These are phyloP conservation scores for Vitis hybrid DNA, from an alignment of 177 flowering plant genomes.

Conservation along the genomic window DNA sequence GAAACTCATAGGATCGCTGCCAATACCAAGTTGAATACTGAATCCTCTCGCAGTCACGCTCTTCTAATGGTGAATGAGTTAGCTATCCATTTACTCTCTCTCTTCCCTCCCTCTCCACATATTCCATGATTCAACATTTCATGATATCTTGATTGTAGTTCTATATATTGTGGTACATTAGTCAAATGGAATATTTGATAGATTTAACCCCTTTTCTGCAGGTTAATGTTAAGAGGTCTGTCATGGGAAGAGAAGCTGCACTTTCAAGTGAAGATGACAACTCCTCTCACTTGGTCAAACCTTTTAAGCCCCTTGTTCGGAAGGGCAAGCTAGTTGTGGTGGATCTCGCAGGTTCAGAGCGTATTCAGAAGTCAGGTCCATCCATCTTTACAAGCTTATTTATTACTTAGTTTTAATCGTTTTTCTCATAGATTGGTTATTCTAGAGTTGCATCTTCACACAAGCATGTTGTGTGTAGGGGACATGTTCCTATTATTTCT, in stretches of 20 bases:
- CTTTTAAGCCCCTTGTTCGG: slow-evolving; percentile 72
- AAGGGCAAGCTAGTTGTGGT: slow-evolving; percentile 90
- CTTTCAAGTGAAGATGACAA: slow-evolving; percentile 58
- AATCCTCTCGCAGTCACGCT: slow-evolving; percentile 99
- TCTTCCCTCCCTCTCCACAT: not conserved
- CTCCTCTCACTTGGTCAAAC: slow-evolving; percentile 45
- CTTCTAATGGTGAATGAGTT: slow-evolving; percentile 69
- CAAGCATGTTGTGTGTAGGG: not conserved
- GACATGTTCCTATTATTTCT: too few relatives aligned
- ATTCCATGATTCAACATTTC: not conserved
- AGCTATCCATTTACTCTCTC: not conserved
- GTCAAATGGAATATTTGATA: not conserved
- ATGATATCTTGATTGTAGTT: not conserved
- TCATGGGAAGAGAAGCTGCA: slow-evolving; percentile 54
- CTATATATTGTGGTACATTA: not conserved
- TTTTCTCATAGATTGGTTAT: not conserved
- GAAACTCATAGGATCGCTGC: slow-evolving; percentile 97
- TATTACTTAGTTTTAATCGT: not conserved
- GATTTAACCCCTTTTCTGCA: slow-evolving; percentile 25
- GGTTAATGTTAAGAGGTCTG: slow-evolving; percentile 82
- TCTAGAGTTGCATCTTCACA: not conserved
- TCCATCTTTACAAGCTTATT: slow-evolving; percentile 3
- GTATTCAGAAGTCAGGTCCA: slow-evolving; percentile 91
- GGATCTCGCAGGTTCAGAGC: slow-evolving; percentile 99
- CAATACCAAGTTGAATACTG: slow-evolving; percentile 94